A percentile compares a stretch with the other conserved stretches of the same genome.
Conservation (phyloP, 2,329 filamentous ascomycete species). For the Botryosphaeria dothidea region DNA sequence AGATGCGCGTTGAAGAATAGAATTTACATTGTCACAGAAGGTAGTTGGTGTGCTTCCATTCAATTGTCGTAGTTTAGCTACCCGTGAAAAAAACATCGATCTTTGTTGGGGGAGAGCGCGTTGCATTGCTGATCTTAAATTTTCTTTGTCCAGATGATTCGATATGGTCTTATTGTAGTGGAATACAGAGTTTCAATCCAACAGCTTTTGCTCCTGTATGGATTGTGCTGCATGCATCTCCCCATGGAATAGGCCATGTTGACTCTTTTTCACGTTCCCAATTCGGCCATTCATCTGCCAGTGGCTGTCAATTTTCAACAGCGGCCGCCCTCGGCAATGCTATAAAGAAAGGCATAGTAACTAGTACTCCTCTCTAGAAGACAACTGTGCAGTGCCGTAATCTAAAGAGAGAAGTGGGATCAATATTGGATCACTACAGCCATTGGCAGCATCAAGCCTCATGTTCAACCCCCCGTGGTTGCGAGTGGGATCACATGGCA, state of each 20-base stretch:
- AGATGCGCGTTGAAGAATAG: neutral
- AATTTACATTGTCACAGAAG: neutral
- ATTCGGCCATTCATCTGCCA: neutral
- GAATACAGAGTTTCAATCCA: neutral
- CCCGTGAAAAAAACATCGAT: neutral
- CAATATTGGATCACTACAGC: neutral
- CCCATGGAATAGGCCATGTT: neutral
- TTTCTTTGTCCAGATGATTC: neutral
- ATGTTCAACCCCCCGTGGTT: neutral
- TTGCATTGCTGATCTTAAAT: neutral
- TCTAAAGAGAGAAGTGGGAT: neutral
- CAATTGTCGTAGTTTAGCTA: neutral
- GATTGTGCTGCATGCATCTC: neutral
- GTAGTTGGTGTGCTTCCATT: neutral
- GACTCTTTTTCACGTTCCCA: neutral
- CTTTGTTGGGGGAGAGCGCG: neutral
- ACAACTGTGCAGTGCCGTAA: neutral
- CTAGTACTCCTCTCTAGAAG: neutral
- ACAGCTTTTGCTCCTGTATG: neutral
- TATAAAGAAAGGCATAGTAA: neutral
- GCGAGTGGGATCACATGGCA: neutral
- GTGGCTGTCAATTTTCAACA: neutral
- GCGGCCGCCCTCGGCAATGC: neutral
- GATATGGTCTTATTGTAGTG: neutral
- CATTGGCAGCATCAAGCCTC: neutral